Base-by-base conservation (phyloP, 257 asterid genomes). In the Solanum appendiculatum region DNA sequence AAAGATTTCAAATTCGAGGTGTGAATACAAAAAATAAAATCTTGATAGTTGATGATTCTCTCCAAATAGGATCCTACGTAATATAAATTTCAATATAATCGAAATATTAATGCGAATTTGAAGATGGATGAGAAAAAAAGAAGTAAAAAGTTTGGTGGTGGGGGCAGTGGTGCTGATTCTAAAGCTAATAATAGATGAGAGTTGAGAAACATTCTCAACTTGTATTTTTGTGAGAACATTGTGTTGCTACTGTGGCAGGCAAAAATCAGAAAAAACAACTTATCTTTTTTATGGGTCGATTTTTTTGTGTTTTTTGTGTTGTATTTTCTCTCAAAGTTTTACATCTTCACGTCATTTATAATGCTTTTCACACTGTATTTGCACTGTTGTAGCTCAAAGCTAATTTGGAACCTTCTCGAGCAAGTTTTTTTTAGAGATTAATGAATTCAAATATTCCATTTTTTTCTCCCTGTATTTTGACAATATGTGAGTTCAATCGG, bases 161-260 rank as follows among this genome's bases (percentile, higher is more conserved):
- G 93, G 92, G 93, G 90, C 92, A 89, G 93, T 68, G 93, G 93
- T 89, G 93, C 94, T 90, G 93, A 91, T 92, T 92, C 92, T 88
- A 88, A 91, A 90, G 93, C 23, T 82, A 91, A 89, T 78, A 90
- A 90, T 86, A 87, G 86, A 87, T 84, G 88, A 87, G 88, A 66
- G 87, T 84, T 82, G 81, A 91, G 88, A 93, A 93, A 91, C 97
- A 91, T 91, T 93, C 93, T 86, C 89, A 87, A 90, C 82, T 93
- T 93, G 94, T 90, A 77, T 92, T 94, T 93, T 92, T 78, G 92
- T 68, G 95, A 91, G 82, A 91, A 93, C 97, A 94, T 90, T 83
- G 94, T 94, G 97, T 93, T 93, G 86, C 91, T 23, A 87, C 93
- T 92, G 95, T 94, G 98, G 96, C 94, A 91, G 88, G 84, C 98